Evolutionary conservation across 768 basidiomycete genomes (phyloP), one percentile per base, ranked within the genome.

Genomic region (Hygrocybe coccinea): DNA sequence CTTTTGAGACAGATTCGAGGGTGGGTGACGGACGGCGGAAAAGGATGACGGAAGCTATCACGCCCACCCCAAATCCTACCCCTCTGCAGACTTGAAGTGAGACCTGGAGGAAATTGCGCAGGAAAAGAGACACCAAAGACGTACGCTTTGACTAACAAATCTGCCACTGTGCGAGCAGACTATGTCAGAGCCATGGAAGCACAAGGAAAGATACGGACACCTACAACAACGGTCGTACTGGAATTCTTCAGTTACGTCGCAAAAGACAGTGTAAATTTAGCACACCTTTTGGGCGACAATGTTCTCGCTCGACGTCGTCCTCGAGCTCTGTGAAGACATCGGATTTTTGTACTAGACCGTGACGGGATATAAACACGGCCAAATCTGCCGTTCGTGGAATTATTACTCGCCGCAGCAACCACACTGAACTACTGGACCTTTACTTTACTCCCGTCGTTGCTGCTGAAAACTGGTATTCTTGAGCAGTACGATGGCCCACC

Each of bases 241-340:
- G 15, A 19, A 53, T 38, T 21, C 55, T 49, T 17, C 43, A 51
- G 15, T 17, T 49, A 43, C 36, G 22, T 12, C 21, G 11, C 12
- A 46, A 46, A 19, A 46, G 43, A 44, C n/a, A 19, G 8, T n/a
- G 19, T 65, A 35, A n/a, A 22, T 33, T 15, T 43, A 7, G 57
- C 69, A n/a, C 52, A 90, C 95, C 85, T 97, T 97, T 74, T 92
- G 85, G 25, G 84, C 85, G 60, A 97, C 77, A 64, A 90, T 81
- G 69, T 95, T 88, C 76, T 97, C 95, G 74, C 90, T 95, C 53
- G 91, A 86, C 48, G 84, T 69, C 51, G 86, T 79, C n/a, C n/a
- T n/a, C n/a, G n/a, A n/a, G n/a, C n/a, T n/a, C n/a, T n/a, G n/a
- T n/a, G n/a, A n/a, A n/a, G n/a, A n/a, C n/a, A n/a, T n/a, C n/a